Percentiles rank a stretch among this genome's conserved stretches.
Evolutionary conservation across 140 eudicot genomes (phyloP).

Genomic region (Anethum foeniculum): DNA sequence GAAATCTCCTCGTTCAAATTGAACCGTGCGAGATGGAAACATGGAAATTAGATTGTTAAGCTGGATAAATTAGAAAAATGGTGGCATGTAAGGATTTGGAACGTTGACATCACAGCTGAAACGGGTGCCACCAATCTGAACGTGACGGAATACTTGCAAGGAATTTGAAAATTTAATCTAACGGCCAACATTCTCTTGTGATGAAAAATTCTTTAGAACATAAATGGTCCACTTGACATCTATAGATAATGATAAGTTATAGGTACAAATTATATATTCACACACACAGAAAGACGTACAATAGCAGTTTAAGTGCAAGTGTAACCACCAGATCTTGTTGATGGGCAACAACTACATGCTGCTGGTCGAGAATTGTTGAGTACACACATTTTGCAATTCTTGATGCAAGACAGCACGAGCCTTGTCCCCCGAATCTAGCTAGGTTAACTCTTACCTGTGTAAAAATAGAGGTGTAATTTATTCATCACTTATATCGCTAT

Average conservation of each 20-base stretch:
- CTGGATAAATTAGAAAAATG: neutral
- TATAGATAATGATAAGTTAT: neutral
- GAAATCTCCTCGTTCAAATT: neutral
- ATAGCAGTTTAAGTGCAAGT: neutral
- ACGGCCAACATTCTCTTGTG: conserved; percentile 10
- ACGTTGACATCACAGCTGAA: conserved; percentile 4
- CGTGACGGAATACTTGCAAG: neutral
- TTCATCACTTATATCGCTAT: no score
- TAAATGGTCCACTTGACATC: neutral
- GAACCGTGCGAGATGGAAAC: neutral
- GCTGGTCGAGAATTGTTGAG: neutral
- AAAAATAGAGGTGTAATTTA: no score
- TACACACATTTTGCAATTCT: neutral
- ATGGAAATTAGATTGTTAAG: neutral
- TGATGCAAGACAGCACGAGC: neutral
- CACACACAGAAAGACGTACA: neutral
- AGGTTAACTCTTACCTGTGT: neutral
- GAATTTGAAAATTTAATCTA: neutral
- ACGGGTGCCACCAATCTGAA: conserved; percentile 5
- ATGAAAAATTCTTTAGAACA: conserved; percentile 3
- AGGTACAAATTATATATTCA: neutral
- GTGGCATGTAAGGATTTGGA: neutral
- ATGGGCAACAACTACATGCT: conserved; percentile 10
- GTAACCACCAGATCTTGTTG: conserved; percentile 4
- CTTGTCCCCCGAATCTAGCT: conserved; percentile 1